Base-by-base conservation (phyloP, 1,139 yeast genomes). In the Pneumocystis oryctolagi region DNA sequence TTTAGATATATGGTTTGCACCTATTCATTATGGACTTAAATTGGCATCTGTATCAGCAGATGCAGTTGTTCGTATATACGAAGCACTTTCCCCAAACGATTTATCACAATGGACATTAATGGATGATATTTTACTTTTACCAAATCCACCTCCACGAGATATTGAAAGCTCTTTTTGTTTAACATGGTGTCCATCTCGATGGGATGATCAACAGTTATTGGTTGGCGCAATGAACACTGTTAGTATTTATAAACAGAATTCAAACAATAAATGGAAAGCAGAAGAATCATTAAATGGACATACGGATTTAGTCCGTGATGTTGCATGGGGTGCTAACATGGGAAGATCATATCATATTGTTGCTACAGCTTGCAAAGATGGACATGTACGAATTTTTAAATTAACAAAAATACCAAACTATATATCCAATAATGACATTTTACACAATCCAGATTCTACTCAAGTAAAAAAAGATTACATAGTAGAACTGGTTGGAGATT, bases 301-400 rank as follows among this genome's bases (percentile, higher is more conserved):
- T 72, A 80, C 82, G 65, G 96, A 95, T 1, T 79, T 92, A 61
- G 89, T 92, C 59, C 78, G 97, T 68, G 87, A 92, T 53, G 89
- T 92, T 8, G 81, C 94, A 60, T 92, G 98, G 98, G 98, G 95
- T 0, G 66, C 69, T 12, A 56, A 65, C 18, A 88, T 90, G 86
- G 98, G 97, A 1, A 78, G 96, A 68, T 84, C 85, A 65, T 87
- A 84, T 72, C 96, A 92, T 70, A 76, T 89, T 62, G 80, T 92
- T 60, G 98, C 98, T 0, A 90, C 97, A 0, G 98, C 95, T 2
- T 89, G 96, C 72, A 89, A 89, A 73, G 98, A 92, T 73, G 98
- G 97, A 0, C 84, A 78, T 70, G 90, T 92, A 25, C 80, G 97
- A 63, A 85, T 92, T 2, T 90, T 85, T 77, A 87, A 86, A 73